phyloP scores from a whole-genome alignment of 129 eudicot species.

The Dittrichia graveolens region DNA sequence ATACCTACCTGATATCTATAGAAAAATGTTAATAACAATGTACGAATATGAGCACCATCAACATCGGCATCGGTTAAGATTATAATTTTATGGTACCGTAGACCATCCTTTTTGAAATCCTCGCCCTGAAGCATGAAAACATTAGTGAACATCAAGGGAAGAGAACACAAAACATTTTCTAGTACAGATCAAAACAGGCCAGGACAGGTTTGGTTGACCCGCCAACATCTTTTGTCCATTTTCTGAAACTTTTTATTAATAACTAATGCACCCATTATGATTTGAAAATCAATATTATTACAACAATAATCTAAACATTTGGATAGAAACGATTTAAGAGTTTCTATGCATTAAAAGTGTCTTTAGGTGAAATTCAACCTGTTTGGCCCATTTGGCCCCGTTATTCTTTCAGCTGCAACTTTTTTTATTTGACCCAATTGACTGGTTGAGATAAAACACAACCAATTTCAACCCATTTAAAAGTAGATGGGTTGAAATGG shows the following conservation, averaged over 20 bases:
- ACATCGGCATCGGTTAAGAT: conserved; percentile 98
- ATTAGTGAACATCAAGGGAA: background rate
- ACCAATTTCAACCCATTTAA: background rate
- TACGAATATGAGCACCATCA: conserved; percentile 98
- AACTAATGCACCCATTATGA: background rate
- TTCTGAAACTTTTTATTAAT: background rate
- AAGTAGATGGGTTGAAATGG: background rate
- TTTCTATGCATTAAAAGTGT: no score
- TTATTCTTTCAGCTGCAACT: background rate
- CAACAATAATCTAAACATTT: background rate
- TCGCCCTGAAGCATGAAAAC: conserved; percentile 70
- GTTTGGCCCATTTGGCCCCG: background rate
- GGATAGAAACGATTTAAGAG: background rate
- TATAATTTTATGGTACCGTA: conserved; percentile 93
- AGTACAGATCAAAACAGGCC: background rate
- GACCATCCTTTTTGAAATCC: conserved; percentile 81
- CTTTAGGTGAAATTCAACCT: no score
- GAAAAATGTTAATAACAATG: conserved; percentile 87
- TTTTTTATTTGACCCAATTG: background rate
- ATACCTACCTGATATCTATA: conserved; percentile 98
- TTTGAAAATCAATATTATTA: background rate
- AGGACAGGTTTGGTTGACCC: background rate
- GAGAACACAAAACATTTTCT: background rate
- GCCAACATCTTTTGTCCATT: background rate
- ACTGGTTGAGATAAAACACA: background rate